A percentile compares a stretch with the other conserved stretches of the same genome.
Conservation (phyloP, 306 rosid species). For the Malus domestica region DNA sequence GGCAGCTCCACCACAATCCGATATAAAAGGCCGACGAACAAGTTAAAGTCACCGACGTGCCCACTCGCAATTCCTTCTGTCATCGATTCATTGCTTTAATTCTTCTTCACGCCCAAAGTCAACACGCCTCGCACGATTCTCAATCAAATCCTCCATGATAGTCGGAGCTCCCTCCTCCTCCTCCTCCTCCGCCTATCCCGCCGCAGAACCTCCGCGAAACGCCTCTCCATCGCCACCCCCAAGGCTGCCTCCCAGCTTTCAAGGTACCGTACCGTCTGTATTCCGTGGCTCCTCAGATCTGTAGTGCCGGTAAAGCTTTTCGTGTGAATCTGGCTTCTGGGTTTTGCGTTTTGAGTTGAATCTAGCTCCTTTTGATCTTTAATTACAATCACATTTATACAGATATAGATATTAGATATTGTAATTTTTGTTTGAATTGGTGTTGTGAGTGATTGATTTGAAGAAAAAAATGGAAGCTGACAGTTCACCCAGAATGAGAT, state of each 20-base stretch:
- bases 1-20: not conserved
- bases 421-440: not conserved
- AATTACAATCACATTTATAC: not conserved
- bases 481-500: slow-evolving; percentile 48
- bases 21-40: not conserved
- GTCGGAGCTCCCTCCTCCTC: slow-evolving; percentile 2
- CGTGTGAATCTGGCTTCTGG: not conserved
- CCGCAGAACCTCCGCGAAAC: not conserved
- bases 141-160: not conserved
- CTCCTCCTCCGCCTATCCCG: not conserved
- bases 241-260: slow-evolving; percentile 2
- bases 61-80: not conserved
- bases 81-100: not conserved
- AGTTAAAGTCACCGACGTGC: not conserved
- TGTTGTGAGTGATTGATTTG: not conserved
- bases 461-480: slow-evolving; percentile 44
- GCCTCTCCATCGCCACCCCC: not conserved
- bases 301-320: not conserved
- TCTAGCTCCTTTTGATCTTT: slow-evolving; percentile 30
- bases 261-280: slow-evolving; percentile 24
- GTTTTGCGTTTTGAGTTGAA: not conserved
- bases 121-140: not conserved
- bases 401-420: not conserved
- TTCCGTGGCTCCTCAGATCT: slow-evolving; percentile 27
- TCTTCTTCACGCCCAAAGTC: not conserved